Evolutionary conservation across 495 filamentous ascomycete species (phyloP).

Genomic region (Usnea hakonensis): DNA sequence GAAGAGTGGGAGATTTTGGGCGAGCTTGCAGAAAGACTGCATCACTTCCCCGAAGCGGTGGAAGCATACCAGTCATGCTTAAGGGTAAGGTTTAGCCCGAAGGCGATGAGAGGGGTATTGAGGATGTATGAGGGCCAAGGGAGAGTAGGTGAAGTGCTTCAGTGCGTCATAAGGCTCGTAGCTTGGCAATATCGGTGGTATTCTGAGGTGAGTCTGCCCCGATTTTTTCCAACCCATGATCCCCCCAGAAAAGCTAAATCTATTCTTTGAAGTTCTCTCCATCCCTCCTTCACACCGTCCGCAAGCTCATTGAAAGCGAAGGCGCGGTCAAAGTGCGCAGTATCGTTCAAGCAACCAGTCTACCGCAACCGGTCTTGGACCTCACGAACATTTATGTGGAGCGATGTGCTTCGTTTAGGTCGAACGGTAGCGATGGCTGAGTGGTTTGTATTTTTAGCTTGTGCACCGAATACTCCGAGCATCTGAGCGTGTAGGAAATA

Average conservation of each 20-base stretch:
- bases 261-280: constrained; percentile 70
- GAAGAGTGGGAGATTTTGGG: constrained; percentile 99
- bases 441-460: neutral
- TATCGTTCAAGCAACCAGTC: constrained; percentile 89
- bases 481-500: neutral
- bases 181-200: constrained; percentile 99
- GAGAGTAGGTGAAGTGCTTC: constrained; percentile 67
- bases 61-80: constrained; percentile 88
- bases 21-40: constrained; percentile 82
- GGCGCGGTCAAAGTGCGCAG: constrained; percentile 95
- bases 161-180: constrained; percentile 75
- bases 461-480: neutral
- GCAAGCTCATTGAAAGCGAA: constrained; percentile 92
- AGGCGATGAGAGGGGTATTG: constrained; percentile 78
- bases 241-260: neutral
- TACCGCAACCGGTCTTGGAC: constrained; percentile 87
- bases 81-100: constrained; percentile 74
- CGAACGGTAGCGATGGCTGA: constrained; percentile 85
- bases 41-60: constrained; percentile 79
- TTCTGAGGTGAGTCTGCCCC: constrained; percentile 59
- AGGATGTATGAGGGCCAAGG: constrained; percentile 64
- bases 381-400: constrained; percentile 95
- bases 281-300: constrained; percentile 72
- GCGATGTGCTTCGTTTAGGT: constrained; percentile 86
- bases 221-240: neutral